Evolutionary conservation across 2,329 filamentous ascomycete genomes (phyloP).

Genomic region (Dendrostoma leiphaemia): DNA sequence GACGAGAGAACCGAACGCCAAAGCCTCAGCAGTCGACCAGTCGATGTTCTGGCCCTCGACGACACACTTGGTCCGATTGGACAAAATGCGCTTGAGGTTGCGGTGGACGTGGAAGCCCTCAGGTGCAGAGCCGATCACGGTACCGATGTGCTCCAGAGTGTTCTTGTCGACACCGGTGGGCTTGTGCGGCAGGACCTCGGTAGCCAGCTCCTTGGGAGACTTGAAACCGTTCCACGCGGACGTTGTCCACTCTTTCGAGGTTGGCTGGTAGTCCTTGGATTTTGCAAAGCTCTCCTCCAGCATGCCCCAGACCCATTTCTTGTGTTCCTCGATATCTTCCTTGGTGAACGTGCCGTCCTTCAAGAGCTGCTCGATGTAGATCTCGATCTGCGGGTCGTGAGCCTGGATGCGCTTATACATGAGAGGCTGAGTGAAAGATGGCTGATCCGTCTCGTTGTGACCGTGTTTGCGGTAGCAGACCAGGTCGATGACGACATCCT

Average conservation of each 20-base stretch:
- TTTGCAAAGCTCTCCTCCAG: slow-evolving; percentile 95
- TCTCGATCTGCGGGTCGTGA: slow-evolving; percentile 82
- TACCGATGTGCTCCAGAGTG: slow-evolving; percentile 76
- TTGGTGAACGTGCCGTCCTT: slow-evolving; percentile 94
- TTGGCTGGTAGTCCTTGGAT: slow-evolving; percentile 96
- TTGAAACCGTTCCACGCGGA: slow-evolving; percentile 99
- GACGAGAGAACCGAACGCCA: slow-evolving; percentile 90
- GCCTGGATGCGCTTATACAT: slow-evolving; percentile 98
- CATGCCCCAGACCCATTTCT: slow-evolving; percentile 99
- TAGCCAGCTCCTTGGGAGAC: slow-evolving; percentile 94
- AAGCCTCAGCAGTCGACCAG: slow-evolving; percentile 93
- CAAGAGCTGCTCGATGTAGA: slow-evolving; percentile 88
- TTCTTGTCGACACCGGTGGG: slow-evolving; percentile 76
- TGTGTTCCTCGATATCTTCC: slow-evolving; percentile 97
- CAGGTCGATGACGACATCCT: slow-evolving; percentile 95
- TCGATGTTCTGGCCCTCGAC: slow-evolving; percentile 92
- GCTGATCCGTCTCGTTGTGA: slow-evolving; percentile 99
- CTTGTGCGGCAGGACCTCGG: slow-evolving; percentile 88
- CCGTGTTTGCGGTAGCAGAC: slow-evolving; percentile 99
- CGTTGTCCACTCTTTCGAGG: slow-evolving; percentile 96
- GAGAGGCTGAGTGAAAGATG: slow-evolving; percentile 97
- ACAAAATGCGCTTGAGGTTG: slow-evolving; percentile 95
- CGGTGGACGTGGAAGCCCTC: slow-evolving; percentile 88
- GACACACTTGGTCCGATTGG: slow-evolving; percentile 87
- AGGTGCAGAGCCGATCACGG: slow-evolving; percentile 73